These are phyloP conservation scores for Russula sp. DNA, from an alignment of 768 basidiomycete genomes.

Conservation along the genomic window DNA sequence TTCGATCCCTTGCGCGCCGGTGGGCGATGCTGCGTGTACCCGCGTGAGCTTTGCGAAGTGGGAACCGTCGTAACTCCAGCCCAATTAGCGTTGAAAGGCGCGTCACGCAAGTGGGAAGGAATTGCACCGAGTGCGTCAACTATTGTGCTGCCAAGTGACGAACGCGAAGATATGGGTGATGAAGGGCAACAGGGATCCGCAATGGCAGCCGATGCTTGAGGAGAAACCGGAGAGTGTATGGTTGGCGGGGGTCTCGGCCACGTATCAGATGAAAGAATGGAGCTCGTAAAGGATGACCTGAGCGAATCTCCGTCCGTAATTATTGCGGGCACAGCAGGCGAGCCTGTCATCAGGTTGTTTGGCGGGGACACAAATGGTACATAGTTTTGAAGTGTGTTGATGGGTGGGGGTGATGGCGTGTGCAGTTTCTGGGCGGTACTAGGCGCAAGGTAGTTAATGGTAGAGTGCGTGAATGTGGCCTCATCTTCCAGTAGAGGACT, in stretches of 20 bases:
- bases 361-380: background rate
- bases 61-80: slow-evolving; percentile 1
- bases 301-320: background rate
- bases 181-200: slow-evolving; percentile 4
- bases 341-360: background rate
- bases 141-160: slow-evolving; percentile 16
- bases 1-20: slow-evolving; percentile 5
- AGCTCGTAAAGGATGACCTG: slow-evolving; percentile 6
- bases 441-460: slow-evolving; percentile 15
- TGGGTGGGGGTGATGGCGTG: slow-evolving; percentile 17
- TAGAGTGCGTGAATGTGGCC: slow-evolving; percentile 11
- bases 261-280: slow-evolving; percentile 8
- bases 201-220: background rate
- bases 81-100: slow-evolving; percentile 7
- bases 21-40: background rate
- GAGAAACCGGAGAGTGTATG: background rate
- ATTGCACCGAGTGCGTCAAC: slow-evolving; percentile 18
- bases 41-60: background rate
- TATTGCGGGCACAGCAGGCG: background rate
- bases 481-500: slow-evolving; percentile 14
- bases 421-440: slow-evolving; percentile 11
- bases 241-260: slow-evolving; percentile 14
- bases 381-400: background rate
- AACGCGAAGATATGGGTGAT: slow-evolving; percentile 9
- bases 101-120: slow-evolving; percentile 12